Base-by-base conservation (phyloP, 805 yeast genomes). In the Candida anglica region DNA sequence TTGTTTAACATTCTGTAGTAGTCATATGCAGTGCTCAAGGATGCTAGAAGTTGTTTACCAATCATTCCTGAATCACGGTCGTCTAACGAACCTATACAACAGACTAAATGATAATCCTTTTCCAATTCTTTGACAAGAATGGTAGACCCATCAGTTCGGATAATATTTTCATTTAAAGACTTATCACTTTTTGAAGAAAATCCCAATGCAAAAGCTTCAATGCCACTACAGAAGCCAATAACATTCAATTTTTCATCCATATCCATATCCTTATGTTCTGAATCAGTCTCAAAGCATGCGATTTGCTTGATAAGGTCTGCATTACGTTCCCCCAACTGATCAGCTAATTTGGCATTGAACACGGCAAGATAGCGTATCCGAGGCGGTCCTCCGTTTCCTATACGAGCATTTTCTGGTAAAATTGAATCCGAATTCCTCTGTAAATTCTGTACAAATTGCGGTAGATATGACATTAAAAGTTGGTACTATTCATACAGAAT, bases 181-280 rank as follows among this genome's bases (percentile, higher is more conserved):
- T 19, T 13, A 11, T 32, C 25, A 11, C 23, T 21, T 9, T 9
- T 11, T 0, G 32, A 14, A 13, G 41, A 43, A 36, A 65, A 62
- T 21, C 50, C 57, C 3, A 39, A 32, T 6, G 53, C 51, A 29
- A 66, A 47, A 16, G 63, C 53, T 28, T 48, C 52, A 3, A 63
- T 50, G 3, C 71, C 71, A 28, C 65, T 53, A 7, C 63, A 44
- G 13, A 66, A 39, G 0, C 72, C 71, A 7, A 66, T 41, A 2
- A 56, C 37, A 19, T 58, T 52, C 19, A 64, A 28, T 26, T 59
- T 58, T 25, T 57, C 60, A 9, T 44, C 34, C 14, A 32, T 40
- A 4, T 32, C 31, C 11, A 36, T 35, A 15, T 35, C 38, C 23
- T 11, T 20, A 4, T 18, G 35, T 2, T n/a, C 16, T 3, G 36